phyloP scores from a whole-genome alignment of 2,329 filamentous ascomycete genomes.

The Aureobasidium sp. region DNA sequence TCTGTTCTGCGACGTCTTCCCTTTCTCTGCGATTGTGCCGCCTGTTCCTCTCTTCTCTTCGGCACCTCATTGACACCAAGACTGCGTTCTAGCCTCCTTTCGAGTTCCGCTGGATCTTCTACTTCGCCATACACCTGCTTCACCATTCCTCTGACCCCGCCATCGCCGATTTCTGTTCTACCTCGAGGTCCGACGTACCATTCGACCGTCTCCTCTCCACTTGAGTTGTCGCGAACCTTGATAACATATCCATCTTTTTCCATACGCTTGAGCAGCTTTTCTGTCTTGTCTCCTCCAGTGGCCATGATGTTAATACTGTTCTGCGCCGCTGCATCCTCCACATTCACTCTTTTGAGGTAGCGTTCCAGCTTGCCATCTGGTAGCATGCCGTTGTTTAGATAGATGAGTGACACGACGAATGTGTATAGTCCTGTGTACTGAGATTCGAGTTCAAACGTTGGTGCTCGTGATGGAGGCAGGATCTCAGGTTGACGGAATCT shows the following conservation, averaged over 20 bases:
- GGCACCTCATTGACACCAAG: slow-evolving; percentile 21
- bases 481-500: slow-evolving; percentile 59
- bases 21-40: background rate
- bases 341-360: slow-evolving; percentile 66
- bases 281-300: slow-evolving; percentile 55
- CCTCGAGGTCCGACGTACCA: slow-evolving; percentile 82
- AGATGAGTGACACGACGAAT: slow-evolving; percentile 69
- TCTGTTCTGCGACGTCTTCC: background rate
- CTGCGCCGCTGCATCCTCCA: slow-evolving; percentile 51
- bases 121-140: slow-evolving; percentile 45
- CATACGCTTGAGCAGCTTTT: slow-evolving; percentile 66
- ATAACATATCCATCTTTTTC: slow-evolving; percentile 77
- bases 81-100: slow-evolving; percentile 28
- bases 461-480: slow-evolving; percentile 59
- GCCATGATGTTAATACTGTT: slow-evolving; percentile 17
- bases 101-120: slow-evolving; percentile 27
- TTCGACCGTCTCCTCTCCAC: slow-evolving; percentile 68
- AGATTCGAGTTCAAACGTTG: slow-evolving; percentile 62
- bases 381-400: slow-evolving; percentile 62
- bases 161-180: slow-evolving; percentile 74
- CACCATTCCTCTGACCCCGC: slow-evolving; percentile 66
- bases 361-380: slow-evolving; percentile 72
- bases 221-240: slow-evolving; percentile 59
- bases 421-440: slow-evolving; percentile 77
- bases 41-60: background rate